These are phyloP conservation scores for Malassezia brasiliensis DNA, from an alignment of 1,284 basidiomycete genomes.

Conservation along the genomic window DNA sequence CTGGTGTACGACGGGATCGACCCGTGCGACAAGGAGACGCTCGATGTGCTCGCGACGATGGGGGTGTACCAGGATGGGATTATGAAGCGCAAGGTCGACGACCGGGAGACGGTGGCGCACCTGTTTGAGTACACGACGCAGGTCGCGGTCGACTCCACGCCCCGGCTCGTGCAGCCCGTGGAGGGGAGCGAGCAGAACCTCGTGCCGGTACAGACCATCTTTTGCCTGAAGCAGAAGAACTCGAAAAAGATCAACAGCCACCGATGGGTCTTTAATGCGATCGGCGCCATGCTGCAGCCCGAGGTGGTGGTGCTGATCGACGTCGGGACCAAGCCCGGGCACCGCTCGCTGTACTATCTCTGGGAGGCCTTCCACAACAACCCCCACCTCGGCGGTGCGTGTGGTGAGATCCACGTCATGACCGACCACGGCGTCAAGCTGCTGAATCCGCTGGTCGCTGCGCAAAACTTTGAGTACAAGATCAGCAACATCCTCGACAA, in stretches of 20 bases:
- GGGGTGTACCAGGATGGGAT: constrained; percentile 59
- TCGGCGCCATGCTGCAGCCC: constrained; percentile 60
- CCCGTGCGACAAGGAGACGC: constrained; percentile 72
- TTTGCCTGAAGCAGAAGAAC: constrained; percentile 91
- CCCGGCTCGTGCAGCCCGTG: constrained; percentile 72
- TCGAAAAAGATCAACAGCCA: constrained; percentile 58
- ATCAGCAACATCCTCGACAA: constrained; percentile 70
- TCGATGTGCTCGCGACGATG: constrained; percentile 49
- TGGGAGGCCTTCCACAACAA: constrained; percentile 49
- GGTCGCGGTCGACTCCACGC: constrained; percentile 68
- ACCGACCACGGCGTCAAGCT: constrained; percentile 42
- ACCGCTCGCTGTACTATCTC: constrained; percentile 42
- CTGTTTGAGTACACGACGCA: constrained; percentile 65
- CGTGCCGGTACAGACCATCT: constrained; percentile 86
- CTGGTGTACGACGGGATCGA: constrained; percentile 86
- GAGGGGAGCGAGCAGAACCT: constrained; percentile 70
- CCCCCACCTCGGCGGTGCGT: constrained; percentile 43
- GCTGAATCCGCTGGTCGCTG: constrained; percentile 54
- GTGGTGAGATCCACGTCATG: constrained; percentile 48
- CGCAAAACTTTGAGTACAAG: constrained; percentile 95
- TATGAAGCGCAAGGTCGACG: constrained; percentile 84
- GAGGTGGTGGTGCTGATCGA: constrained; percentile 46
- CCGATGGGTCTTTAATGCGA: constrained; percentile 94
- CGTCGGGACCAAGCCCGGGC: constrained; percentile 46
- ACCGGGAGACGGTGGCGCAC: constrained; percentile 71